Evolutionary conservation across 305 asterid species (phyloP).

Genomic region (Solanum chacoense): DNA sequence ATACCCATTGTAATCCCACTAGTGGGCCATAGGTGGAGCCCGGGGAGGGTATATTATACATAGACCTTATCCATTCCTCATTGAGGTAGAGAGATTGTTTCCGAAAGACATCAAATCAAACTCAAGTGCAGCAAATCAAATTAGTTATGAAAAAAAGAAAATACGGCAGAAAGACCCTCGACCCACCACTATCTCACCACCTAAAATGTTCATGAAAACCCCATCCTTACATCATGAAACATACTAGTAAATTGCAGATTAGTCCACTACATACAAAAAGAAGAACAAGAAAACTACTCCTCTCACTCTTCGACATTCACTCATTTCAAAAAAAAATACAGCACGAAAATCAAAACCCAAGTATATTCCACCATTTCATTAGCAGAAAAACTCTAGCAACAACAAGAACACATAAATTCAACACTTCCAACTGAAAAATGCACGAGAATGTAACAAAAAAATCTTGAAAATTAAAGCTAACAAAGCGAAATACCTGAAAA

Average conservation of each 20-base stretch:
- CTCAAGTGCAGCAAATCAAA: neutral
- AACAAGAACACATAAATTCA: neutral
- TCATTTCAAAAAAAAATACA: neutral
- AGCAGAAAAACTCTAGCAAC: neutral
- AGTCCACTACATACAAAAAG: neutral
- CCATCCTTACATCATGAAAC: neutral
- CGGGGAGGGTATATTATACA: neutral
- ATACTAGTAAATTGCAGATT: neutral
- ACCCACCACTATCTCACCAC: neutral
- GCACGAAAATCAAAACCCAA: neutral
- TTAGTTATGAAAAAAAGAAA: neutral
- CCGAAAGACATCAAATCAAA: neutral
- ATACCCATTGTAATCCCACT: neutral
- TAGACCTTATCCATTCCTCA: neutral
- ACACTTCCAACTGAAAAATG: neutral
- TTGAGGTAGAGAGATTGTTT: no score
- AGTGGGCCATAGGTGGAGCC: neutral
- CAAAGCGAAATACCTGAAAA: neutral
- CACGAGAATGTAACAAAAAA: neutral
- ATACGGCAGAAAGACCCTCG: neutral
- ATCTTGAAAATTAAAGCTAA: neutral
- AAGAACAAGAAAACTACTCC: neutral
- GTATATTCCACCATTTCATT: neutral
- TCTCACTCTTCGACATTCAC: neutral
- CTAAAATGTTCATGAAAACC: neutral